These are phyloP conservation scores for Boletus coccyginus DNA, from an alignment of 768 basidiomycete species.

Conservation along the genomic window DNA sequence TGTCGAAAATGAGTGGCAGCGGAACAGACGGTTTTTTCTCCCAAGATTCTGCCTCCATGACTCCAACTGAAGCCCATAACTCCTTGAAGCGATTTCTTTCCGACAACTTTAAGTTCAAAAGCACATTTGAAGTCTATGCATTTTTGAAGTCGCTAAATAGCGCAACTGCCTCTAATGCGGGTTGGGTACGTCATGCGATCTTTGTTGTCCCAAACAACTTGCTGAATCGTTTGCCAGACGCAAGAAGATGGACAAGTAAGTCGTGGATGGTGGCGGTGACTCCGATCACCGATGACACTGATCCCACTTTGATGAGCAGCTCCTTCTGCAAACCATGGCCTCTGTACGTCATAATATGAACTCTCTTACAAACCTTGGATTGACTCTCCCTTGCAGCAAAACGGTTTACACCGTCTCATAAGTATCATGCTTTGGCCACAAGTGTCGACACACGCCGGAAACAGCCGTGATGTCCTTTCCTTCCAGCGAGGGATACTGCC, in stretches of 20 bases:
- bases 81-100: slow-evolving; percentile 40
- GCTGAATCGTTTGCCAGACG: slow-evolving; percentile 29
- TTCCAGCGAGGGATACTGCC: slow-evolving; percentile 59
- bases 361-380: background rate
- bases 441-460: slow-evolving; percentile 40
- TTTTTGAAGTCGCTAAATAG: slow-evolving; percentile 40
- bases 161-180: slow-evolving; percentile 35
- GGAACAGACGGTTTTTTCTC: slow-evolving; percentile 44
- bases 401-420: slow-evolving; percentile 47
- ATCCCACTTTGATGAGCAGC: slow-evolving; percentile 22
- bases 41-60: slow-evolving; percentile 31
- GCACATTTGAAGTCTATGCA: slow-evolving; percentile 42
- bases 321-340: slow-evolving; percentile 38
- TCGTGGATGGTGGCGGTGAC: background rate
- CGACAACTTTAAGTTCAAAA: slow-evolving; percentile 43
- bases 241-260: slow-evolving; percentile 52
- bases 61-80: slow-evolving; percentile 49
- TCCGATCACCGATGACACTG: slow-evolving; percentile 1
- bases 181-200: slow-evolving; percentile 39
- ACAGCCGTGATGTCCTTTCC: slow-evolving; percentile 39
- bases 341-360: slow-evolving; percentile 27
- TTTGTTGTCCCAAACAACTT: background rate
- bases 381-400: slow-evolving; percentile 34
- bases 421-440: slow-evolving; percentile 47
- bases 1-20: slow-evolving; percentile 41